Base-by-base conservation (phyloP, 2,329 filamentous ascomycete species). In the Colletotrichum destructivum region DNA sequence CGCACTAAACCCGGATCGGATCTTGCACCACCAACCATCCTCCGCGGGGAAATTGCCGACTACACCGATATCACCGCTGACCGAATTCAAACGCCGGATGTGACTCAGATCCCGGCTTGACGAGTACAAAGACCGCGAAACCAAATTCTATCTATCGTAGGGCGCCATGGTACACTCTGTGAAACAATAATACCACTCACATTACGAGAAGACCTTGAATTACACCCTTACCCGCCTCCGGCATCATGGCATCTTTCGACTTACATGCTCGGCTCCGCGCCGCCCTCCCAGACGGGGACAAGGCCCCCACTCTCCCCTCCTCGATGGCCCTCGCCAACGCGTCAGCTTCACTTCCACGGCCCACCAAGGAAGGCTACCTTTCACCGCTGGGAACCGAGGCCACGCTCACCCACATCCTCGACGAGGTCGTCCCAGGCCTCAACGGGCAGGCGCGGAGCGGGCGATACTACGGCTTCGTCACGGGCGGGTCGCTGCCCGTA, bases 401-500 rank as follows among this genome's bases (percentile, higher is more conserved):
- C 8, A 81, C 83, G 5, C 73, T 85, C 18, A 60, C 77, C 15
- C 88, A 90, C 78, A 83, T 90, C 46, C 75, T 84, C 12, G 42
- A 75, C 9, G 80, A 84, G 70, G 82, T 90, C 68, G 81, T 88
- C 51, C 88, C 88, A 2, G 92, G 88, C 1, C 87, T 96, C 71
- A 94, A 92, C 76, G 88, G 86, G 18, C 88, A 90, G 77, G 91
- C 90, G 75, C 86, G 88, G 52, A 90, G 88, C 54, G 81, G 90
- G 13, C 89, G 90, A 66, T 97, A 97, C 85, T 97, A 94, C 80
- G 95, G 94, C 71, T 98, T 98, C 79, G 93, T 98, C 7, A 97
- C 92, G 0, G 96, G 96, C 55, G 93, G 94, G 16, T 86, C 88
- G 9, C 93, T 95, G 0, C 94, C 94, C 7, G 90, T 94, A 31